Conservation (phyloP, 306 rosid genomes). For the Pueraria montana region DNA sequence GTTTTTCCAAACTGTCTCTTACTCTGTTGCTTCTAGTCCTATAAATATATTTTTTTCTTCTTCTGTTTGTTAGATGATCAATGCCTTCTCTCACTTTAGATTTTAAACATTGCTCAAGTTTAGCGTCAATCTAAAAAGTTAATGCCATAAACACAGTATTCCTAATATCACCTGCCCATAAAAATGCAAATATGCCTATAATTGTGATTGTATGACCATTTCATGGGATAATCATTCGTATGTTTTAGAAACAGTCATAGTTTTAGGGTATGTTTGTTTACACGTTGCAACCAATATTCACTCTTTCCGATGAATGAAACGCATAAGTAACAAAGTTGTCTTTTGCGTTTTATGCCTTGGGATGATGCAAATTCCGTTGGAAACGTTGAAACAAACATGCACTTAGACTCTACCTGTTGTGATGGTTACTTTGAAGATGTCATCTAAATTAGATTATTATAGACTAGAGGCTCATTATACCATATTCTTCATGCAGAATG, state of each 20-base stretch:
- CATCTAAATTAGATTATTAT: conserved; percentile 4
- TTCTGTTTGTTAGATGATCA: not conserved
- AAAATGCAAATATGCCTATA: conserved; percentile 3
- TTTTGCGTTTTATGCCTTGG: too few species aligned
- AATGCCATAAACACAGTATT: not conserved
- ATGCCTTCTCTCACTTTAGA: not conserved
- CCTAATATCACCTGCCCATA: conserved; percentile 1
- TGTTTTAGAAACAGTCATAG: not conserved
- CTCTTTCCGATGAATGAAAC: too few species aligned
- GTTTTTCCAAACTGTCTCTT: not conserved
- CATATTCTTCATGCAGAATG: conserved; percentile 62
- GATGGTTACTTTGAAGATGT: conserved; percentile 5
- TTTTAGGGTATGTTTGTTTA: too few species aligned
- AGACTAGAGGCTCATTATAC: conserved; percentile 19
- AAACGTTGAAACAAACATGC: too few species aligned
- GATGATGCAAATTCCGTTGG: too few species aligned
- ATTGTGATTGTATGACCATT: not conserved
- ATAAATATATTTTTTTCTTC: not conserved
- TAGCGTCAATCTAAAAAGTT: too few species aligned
- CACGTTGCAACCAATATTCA: too few species aligned
- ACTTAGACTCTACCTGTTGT: too few species aligned
- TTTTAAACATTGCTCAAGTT: not conserved
- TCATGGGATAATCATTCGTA: conserved; percentile 1
- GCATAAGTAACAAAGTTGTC: too few species aligned
- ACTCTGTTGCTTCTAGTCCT: not conserved